Base-by-base conservation (phyloP, 352 stramenopile species). In the Globisporangium alternatum region DNA sequence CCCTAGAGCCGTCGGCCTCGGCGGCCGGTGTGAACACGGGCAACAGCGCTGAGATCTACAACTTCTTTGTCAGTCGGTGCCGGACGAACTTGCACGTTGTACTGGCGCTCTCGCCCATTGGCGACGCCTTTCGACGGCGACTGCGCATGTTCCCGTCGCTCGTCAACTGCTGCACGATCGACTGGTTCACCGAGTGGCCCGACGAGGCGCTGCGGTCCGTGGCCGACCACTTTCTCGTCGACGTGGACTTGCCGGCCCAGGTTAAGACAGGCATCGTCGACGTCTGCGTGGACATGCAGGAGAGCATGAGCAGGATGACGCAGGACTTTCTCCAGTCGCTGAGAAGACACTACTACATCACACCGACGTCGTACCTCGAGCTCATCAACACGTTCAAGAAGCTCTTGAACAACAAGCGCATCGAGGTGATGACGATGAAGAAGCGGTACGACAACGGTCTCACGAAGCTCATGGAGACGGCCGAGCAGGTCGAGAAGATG, bases 101-200 rank as follows among this genome's bases (percentile, higher is more conserved):
- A 51, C 65, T 98, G 21, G 96, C 91, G 39, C 77, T 98, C 10
- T 97, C 86, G 15, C 96, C 96, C 17, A 98, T 98, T 54, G 91
- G 95, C 2, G 91, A 98, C 33, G 90, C 93, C 0, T 98, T 98
- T 68, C 88, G 95, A 2, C 83, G 90, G 9, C 85, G 95, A 5
- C 75, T 98, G 52, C 87, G 95, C 8, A 98, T 98, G 93, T 98
- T 98, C 65, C 96, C 96, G 25, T 97, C 95, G 25, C 81, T 98
- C 2, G 94, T 98, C 4, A 98, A 98, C 68, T 98, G 95, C 71
- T 98, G 94, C 66, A 98, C 95, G 43, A 98, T 98, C 63, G 95
- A 98, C 57, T 98, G 95, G 95, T 98, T 98, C 72, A 91, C 91
- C 0, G 94, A 98, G 59, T 98, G 96, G 96, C 96, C 96, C 0